Conservation (phyloP, 768 basidiomycete species). For the Kwoniella europaea region DNA sequence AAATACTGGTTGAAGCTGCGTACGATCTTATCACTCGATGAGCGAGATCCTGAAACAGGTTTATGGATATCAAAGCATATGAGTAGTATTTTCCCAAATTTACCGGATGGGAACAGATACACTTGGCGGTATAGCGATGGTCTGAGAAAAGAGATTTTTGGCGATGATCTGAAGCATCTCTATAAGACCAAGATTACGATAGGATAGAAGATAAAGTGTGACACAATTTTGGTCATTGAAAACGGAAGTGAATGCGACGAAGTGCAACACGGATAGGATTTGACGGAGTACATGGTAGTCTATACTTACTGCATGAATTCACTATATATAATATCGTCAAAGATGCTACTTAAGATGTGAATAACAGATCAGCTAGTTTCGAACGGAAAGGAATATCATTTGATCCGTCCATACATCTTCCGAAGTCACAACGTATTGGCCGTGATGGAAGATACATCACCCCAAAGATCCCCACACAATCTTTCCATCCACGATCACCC, state of each 20-base stretch:
- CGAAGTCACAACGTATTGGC: neutral
- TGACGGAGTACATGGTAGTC: too few relatives aligned
- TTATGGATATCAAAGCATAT: neutral
- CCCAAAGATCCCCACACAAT: constrained; percentile 65
- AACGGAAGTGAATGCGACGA: too few relatives aligned
- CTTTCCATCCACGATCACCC: constrained; percentile 77
- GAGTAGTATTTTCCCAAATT: neutral
- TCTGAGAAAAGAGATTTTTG: constrained; percentile 1
- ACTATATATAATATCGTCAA: too few relatives aligned
- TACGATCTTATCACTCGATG: neutral
- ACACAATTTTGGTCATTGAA: too few relatives aligned
- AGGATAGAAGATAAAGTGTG: neutral
- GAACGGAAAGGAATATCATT: neutral
- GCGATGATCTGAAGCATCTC: constrained; percentile 5
- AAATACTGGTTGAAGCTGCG: neutral
- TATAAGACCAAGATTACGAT: neutral
- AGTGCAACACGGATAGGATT: too few relatives aligned
- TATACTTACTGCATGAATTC: too few relatives aligned
- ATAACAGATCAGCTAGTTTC: too few relatives aligned
- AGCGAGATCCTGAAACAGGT: neutral
- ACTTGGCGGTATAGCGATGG: neutral
- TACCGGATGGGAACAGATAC: neutral
- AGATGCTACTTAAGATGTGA: too few relatives aligned
- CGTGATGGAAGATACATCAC: neutral
- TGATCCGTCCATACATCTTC: neutral